A percentile compares a stretch with the other conserved stretches of the same genome.
Conservation (phyloP, 176 grass and related monocot genomes). For the Ananas comosus region DNA sequence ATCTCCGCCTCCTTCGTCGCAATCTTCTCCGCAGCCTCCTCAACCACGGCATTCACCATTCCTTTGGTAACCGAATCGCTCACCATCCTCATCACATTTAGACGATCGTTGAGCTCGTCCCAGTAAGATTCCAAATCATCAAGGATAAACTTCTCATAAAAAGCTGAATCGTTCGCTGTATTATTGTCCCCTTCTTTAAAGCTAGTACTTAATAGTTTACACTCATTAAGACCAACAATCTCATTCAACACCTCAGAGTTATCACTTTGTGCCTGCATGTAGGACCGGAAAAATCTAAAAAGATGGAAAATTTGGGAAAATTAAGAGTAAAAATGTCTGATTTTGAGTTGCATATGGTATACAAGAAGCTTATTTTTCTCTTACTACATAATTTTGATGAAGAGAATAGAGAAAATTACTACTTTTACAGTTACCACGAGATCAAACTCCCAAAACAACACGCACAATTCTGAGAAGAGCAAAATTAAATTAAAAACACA, state of each 20-base stretch:
- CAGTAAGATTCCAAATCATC: slow-evolving; percentile 36
- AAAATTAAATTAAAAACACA: too few relatives aligned
- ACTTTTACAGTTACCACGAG: too few relatives aligned
- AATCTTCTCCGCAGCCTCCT: slow-evolving; percentile 33
- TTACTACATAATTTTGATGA: background rate
- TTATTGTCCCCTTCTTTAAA: background rate
- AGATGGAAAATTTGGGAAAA: background rate
- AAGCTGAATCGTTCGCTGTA: slow-evolving; percentile 12
- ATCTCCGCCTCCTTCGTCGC: slow-evolving; percentile 31
- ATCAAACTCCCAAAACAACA: too few relatives aligned
- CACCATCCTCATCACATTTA: slow-evolving; percentile 32
- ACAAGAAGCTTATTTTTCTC: background rate
- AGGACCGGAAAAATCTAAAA: background rate
- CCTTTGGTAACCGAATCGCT: slow-evolving; percentile 26
- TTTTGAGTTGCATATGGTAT: background rate
- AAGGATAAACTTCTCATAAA: slow-evolving; percentile 25
- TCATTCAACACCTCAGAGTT: slow-evolving; percentile 6
- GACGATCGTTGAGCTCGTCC: slow-evolving; percentile 32
- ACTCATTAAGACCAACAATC: background rate
- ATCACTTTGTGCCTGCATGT: background rate
- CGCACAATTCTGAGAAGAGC: too few relatives aligned
- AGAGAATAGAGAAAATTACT: background rate
- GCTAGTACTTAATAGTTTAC: background rate
- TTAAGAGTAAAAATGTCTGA: background rate
- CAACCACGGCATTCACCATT: slow-evolving; percentile 31